Conservation (phyloP, 2,329 filamentous ascomycete species). For the Albophoma yamanashiensis region DNA sequence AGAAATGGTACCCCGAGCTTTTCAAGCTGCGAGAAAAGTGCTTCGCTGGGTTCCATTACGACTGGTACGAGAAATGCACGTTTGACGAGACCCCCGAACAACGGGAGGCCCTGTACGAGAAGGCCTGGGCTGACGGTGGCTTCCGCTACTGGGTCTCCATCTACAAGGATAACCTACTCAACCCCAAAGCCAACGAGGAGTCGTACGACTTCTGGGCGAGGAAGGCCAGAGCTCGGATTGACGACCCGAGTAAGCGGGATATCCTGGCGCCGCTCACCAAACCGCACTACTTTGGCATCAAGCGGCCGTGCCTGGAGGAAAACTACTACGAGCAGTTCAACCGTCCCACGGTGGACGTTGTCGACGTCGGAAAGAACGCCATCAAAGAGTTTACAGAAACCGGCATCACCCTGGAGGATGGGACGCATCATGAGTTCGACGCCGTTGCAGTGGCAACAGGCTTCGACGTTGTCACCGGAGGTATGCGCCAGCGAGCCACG, state of each 20-base stretch:
- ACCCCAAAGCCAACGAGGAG: conserved; percentile 36
- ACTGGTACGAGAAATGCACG: conserved; percentile 41
- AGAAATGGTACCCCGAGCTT: conserved; percentile 35
- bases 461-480: conserved; percentile 28
- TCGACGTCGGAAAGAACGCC: conserved; percentile 28
- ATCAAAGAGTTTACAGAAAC: conserved; percentile 30
- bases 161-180: conserved; percentile 41
- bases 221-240: conserved; percentile 38
- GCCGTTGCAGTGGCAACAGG: conserved; percentile 34
- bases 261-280: conserved; percentile 40
- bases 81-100: conserved; percentile 42
- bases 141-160: conserved; percentile 43
- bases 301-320: conserved; percentile 32
- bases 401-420: conserved; percentile 28
- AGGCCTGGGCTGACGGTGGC: conserved; percentile 38
- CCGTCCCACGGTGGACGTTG: conserved; percentile 27
- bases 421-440: conserved; percentile 30
- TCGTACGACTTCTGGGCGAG: conserved; percentile 44
- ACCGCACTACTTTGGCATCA: conserved; percentile 44
- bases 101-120: conserved; percentile 36
- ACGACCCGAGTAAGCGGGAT: conserved; percentile 35
- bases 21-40: conserved; percentile 40
- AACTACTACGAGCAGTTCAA: conserved; percentile 38
- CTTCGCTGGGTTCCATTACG: conserved; percentile 50
- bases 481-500: conserved; percentile 5